Base-by-base conservation (phyloP, 495 filamentous ascomycete genomes). In the Hypoxylon rickii region DNA sequence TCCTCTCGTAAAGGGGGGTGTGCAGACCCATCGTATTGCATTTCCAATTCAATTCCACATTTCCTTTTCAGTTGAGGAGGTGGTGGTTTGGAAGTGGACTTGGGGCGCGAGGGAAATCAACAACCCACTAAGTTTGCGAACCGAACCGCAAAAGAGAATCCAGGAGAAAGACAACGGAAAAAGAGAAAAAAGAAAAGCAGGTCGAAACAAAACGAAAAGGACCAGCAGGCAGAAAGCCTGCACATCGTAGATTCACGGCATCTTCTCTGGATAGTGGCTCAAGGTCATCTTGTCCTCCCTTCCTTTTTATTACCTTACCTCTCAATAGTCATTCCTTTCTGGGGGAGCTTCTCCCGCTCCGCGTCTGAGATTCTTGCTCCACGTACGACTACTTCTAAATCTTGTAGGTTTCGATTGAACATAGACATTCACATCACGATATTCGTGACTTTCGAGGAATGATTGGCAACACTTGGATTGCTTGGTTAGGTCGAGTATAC, bases 21-120 rank as follows among this genome's bases (percentile, higher is more conserved):
- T 56, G 47, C 18, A 32, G 48, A 11, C 26, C 43, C 42, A 37
- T 52, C 43, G 21, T 55, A 17, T 57, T 57, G 57, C 39, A 18
- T 54, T 53, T 52, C 53, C 48, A 57, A 22, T 50, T 58, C 53
- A 53, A 10, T 44, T 57, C 59, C 53, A 44, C 47, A 17, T 57
- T 63, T 44, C 38, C 48, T 49, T 57, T 57, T 40, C 33, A 24
- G 38, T 44, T 3, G 33, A 63, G 48, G 51, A 37, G 38, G 58
- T 42, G 38, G 58, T 10, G 4, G 10, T 45, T 46, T 7, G 43
- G 58, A 52, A 53, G 24, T 57, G 33, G 43, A 38, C 7, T 53
- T 49, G 38, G 40, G 33, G 17, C 34, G 24, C 19, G 32, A 33
- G 41, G 43, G 36, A 34, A 36, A 41, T 55, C 24, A 18, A 17